A percentile compares a stretch with the other conserved stretches of the same genome.
phyloP scores from a whole-genome alignment of 1,284 basidiomycete species.

The Cryptococcus sp. region DNA sequence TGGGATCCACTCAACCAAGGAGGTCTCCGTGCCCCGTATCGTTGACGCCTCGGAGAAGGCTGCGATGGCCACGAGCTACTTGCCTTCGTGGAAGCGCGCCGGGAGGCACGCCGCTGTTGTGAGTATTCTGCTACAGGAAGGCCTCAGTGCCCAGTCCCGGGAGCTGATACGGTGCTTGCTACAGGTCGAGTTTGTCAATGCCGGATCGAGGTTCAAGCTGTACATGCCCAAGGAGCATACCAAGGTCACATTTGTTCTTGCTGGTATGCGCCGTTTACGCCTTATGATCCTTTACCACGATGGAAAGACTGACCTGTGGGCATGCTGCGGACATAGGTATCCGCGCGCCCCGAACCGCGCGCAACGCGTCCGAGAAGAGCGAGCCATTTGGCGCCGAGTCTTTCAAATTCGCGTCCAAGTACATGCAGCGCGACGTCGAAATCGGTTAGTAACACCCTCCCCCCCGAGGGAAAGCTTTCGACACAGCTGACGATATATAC shows the following conservation, averaged over 20 bases:
- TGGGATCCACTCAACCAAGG: constrained; percentile 91
- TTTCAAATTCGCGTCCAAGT: constrained; percentile 72
- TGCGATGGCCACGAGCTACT: constrained; percentile 73
- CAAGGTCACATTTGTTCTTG: constrained; percentile 80
- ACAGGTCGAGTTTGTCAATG: constrained; percentile 79
- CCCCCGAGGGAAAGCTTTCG: too few species aligned
- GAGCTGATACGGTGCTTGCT: background rate
- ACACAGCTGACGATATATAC: background rate
- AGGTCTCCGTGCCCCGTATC: constrained; percentile 62
- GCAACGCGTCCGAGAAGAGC: constrained; percentile 76
- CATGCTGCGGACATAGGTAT: constrained; percentile 58
- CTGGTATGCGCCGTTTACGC: constrained; percentile 55
- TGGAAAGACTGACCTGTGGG: background rate
- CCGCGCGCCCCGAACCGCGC: constrained; percentile 74
- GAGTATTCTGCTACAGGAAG: background rate
- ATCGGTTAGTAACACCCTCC: too few species aligned
- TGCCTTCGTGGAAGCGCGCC: constrained; percentile 86
- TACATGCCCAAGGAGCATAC: constrained; percentile 88
- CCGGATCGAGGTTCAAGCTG: constrained; percentile 92
- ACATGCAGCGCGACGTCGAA: constrained; percentile 94
- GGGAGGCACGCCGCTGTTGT: constrained; percentile 76
- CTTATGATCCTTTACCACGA: background rate
- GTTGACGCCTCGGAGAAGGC: constrained; percentile 88
- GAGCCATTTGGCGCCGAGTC: constrained; percentile 87
- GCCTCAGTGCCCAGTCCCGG: background rate